Evolutionary conservation across 306 rosid species (phyloP).

Genomic region (Glycine latifolia): DNA sequence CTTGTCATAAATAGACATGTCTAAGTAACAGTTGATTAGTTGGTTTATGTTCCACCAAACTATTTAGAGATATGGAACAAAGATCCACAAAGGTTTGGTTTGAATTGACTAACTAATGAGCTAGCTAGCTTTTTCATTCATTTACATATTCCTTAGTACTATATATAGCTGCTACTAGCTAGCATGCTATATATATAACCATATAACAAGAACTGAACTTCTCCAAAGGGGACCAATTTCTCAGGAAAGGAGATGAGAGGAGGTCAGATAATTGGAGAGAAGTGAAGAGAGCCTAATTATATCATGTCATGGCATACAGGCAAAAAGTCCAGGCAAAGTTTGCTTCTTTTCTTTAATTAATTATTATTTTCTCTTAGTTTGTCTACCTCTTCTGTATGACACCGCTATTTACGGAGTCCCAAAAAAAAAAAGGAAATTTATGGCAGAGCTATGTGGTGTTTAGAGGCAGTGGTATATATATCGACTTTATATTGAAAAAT

Average conservation of each 20-base stretch:
- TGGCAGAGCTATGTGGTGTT: neutral
- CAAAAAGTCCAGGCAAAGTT: constrained; percentile 44
- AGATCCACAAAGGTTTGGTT: neutral
- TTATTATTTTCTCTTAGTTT: neutral
- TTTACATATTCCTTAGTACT: neutral
- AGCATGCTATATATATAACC: neutral
- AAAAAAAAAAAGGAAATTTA: neutral
- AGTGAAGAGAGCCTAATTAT: constrained; percentile 15
- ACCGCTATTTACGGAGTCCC: neutral
- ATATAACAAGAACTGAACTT: neutral
- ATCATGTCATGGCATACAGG: constrained; percentile 38
- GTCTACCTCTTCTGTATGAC: neutral
- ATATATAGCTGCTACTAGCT: neutral
- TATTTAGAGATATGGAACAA: constrained; percentile 8
- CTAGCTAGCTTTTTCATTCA: neutral
- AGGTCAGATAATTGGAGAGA: neutral
- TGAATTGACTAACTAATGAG: neutral
- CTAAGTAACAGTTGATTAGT: constrained; percentile 26
- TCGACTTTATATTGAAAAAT: neutral
- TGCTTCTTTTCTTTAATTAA: constrained; percentile 12
- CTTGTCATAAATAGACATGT: constrained; percentile 13
- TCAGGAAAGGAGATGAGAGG: neutral
- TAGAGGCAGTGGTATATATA: neutral
- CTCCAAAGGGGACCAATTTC: neutral
- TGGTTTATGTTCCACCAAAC: constrained; percentile 34